Base-by-base conservation (phyloP, 805 yeast species). In the Candida chilensis region DNA sequence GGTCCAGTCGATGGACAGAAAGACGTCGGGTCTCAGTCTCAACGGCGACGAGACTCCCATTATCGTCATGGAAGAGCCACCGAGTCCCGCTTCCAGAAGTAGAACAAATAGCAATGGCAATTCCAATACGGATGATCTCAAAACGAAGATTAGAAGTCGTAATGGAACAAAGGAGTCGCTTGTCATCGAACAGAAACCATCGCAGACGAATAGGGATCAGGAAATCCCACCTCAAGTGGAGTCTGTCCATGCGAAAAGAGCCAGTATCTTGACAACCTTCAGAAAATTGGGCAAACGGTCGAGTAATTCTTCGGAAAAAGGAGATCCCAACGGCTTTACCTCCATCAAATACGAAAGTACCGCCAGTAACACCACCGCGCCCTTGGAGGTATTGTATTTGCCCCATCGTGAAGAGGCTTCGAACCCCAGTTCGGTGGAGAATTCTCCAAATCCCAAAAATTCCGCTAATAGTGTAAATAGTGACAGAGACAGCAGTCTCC, bases 271-370 rank as follows among this genome's bases (percentile, higher is more conserved):
- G 12, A n/a, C 25, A 22, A 22, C 15, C 13, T n/a, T 22, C 7
- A 6, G 25, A n/a, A 22, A 22, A 22, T n/a, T 22, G 13, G 13
- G 25, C 12, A 22, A 22, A 6, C 11, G 13, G 13, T 22, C 25
- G 21, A 19, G 21, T 9, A n/a, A 6, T 22, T 11, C 25, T n/a
- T 36, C 40, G 7, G 41, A 8, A n/a, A 22, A 11, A n/a, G 11
- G 13, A 2, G 48, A 39, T 11, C 22, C n/a, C n/a, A n/a, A n/a
- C n/a, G n/a, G 25, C n/a, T 59, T 59, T 38, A 64, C 55, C 27
- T 60, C 67, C 12, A 49, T 60, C 16, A 52, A 59, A 18, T 58
- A 58, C 32, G 55, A 53, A n/a, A 34, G 44, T n/a, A 46, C 45
- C 16, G 34, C 48, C 9, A 14, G 41, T 5, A 41, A 37, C 20